Conservation (phyloP, 805 yeast species). For the Dipodascus albidus region DNA sequence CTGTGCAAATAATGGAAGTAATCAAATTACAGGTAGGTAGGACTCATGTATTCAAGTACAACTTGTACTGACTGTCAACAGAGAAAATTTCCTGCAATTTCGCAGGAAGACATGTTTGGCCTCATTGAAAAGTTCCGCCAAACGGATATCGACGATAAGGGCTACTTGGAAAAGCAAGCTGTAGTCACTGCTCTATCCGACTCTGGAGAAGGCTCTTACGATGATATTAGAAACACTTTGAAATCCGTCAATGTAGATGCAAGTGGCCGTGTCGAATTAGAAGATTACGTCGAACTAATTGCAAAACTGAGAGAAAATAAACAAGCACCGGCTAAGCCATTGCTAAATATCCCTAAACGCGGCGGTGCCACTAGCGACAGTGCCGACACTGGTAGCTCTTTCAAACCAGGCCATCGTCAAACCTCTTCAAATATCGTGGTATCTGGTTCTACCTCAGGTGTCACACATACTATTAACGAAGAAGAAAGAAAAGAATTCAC, state of each 20-base stretch:
- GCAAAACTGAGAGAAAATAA: conserved; percentile 58
- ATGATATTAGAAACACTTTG: conserved; percentile 86
- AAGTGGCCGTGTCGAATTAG: conserved; percentile 92
- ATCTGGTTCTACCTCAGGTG: conserved; percentile 79
- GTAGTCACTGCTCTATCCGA: conserved; percentile 75
- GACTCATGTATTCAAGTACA: background rate
- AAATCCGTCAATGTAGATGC: conserved; percentile 90
- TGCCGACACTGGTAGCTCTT: conserved; percentile 6
- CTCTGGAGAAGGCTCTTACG: conserved; percentile 74
- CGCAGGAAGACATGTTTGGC: conserved; percentile 76
- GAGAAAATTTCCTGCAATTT: conserved; percentile 76
- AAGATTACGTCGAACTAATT: conserved; percentile 78
- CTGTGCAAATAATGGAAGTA: conserved; percentile 40
- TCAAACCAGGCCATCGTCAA: conserved; percentile 11
- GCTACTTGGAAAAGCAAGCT: conserved; percentile 87
- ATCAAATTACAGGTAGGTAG: conserved; percentile 46
- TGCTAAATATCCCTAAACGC: conserved; percentile 3
- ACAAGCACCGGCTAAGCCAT: background rate
- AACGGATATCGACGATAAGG: conserved; percentile 84
- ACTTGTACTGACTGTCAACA: conserved; percentile 14
- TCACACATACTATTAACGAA: conserved; percentile 92
- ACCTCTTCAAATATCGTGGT: conserved; percentile 51
- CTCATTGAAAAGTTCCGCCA: conserved; percentile 78
- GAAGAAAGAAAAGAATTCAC: conserved; percentile 96
- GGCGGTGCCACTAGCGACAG: conserved; percentile 5